phyloP scores from a whole-genome alignment of 2,329 filamentous ascomycete species.

The Hypoxylon sp. region DNA sequence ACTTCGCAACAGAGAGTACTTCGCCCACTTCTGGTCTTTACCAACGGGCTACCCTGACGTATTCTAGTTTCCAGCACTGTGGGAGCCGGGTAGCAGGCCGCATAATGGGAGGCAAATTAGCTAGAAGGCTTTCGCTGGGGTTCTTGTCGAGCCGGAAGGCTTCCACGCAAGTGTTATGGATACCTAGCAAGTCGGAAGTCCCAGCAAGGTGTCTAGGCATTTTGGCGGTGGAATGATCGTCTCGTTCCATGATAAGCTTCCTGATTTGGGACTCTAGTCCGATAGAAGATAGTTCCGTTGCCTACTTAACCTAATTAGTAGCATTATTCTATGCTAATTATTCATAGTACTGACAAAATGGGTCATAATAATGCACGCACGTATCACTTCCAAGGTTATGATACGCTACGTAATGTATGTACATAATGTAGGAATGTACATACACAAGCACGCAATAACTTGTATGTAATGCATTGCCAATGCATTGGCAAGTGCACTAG shows the following conservation, averaged over 20 bases:
- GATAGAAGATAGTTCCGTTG: slow-evolving; percentile 39
- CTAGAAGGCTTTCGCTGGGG: slow-evolving; percentile 34
- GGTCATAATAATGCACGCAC: slow-evolving; percentile 35
- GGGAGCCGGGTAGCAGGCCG: slow-evolving; percentile 45
- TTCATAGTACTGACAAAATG: slow-evolving; percentile 30
- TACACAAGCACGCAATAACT: slow-evolving; percentile 7
- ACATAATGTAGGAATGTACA: neutral
- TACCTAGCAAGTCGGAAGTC: slow-evolving; percentile 46
- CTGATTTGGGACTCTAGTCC: slow-evolving; percentile 46
- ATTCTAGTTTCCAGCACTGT: slow-evolving; percentile 44
- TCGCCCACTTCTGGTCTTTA: slow-evolving; percentile 19
- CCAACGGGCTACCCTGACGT: slow-evolving; percentile 37
- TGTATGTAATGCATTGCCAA: slow-evolving; percentile 37
- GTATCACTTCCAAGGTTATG: neutral
- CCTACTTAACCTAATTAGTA: slow-evolving; percentile 30
- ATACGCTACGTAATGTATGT: neutral
- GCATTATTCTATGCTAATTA: slow-evolving; percentile 5
- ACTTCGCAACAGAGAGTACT: slow-evolving; percentile 37
- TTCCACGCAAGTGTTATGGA: slow-evolving; percentile 49
- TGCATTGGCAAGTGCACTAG: slow-evolving; percentile 33
- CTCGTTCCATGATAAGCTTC: slow-evolving; percentile 45
- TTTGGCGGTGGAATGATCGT: slow-evolving; percentile 46
- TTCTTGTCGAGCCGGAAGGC: slow-evolving; percentile 50
- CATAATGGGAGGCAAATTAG: slow-evolving; percentile 50
- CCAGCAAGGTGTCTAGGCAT: slow-evolving; percentile 41